Base-by-base conservation (phyloP, 768 basidiomycete genomes). In the Russula earlei region DNA sequence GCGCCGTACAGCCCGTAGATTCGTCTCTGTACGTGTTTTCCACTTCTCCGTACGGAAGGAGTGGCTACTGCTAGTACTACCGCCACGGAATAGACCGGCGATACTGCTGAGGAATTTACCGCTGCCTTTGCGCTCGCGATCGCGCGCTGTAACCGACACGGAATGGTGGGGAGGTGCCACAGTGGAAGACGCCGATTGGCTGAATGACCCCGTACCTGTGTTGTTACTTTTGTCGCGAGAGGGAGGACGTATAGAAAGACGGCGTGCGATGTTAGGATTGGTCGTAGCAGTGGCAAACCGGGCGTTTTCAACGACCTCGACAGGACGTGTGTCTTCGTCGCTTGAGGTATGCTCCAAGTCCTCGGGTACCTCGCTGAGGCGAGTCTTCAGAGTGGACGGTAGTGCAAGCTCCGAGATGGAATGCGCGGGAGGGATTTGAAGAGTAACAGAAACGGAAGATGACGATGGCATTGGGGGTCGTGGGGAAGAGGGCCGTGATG, bases 351-450 rank as follows among this genome's bases (percentile, higher is more conserved):
- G 47, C 43, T 59, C 55, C 46, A 45, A n/a, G 15, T 60, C 29
- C 60, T 65, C 63, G 0, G 61, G 43, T 40, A 62, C 65, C 29
- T 67, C 57, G n/a, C 45, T 51, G 46, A 62, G 58, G 36, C 47
- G 52, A 14, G 59, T 34, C 47, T 36, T 68, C 57, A 61, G 70
- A 67, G 60, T 72, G 14, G 63, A 60, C 0, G 62, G 72, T 63
- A 71, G 64, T 8, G 65, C 67, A 38, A 67, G 59, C 14, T 76
- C 75, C 8, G 69, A 65, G 47, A 79, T 75, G 31, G 77, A 69
- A 55, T 83, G 82, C 3, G 81, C 76, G 0, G 81, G 77, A 0
- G 79, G 81, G 54, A 83, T 68, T 19, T 64, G 43, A 53, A 74
- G 61, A 24, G 64, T 63, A 44, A 69, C 63, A 9, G 62, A 50